phyloP scores from a whole-genome alignment of 2,329 filamentous ascomycete species.

The Lasiodiplodia gonubiensis region DNA sequence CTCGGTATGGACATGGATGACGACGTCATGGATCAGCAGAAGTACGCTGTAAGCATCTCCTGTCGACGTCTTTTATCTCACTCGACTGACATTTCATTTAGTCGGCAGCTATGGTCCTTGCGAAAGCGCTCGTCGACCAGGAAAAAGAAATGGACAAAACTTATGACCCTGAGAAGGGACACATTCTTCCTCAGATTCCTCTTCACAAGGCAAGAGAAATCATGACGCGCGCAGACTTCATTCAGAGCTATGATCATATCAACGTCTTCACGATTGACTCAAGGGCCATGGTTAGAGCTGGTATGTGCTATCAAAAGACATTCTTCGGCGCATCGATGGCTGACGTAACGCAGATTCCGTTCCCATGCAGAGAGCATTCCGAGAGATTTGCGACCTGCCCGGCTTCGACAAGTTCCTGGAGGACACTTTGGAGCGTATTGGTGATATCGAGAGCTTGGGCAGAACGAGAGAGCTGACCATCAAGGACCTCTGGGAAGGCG shows the following conservation, averaged over 20 bases:
- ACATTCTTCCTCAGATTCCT: constrained; percentile 75
- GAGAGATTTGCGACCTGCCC: constrained; percentile 75
- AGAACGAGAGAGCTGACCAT: constrained; percentile 93
- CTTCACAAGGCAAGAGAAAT: constrained; percentile 63
- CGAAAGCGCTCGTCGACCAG: constrained; percentile 85
- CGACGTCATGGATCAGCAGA: constrained; percentile 98
- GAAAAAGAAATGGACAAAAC: constrained; percentile 67
- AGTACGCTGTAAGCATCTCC: constrained; percentile 75
- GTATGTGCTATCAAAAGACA: background rate
- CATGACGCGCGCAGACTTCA: constrained; percentile 96
- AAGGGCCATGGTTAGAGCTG: constrained; percentile 80
- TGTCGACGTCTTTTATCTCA: background rate
- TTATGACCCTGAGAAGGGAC: constrained; percentile 70
- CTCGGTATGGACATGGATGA: constrained; percentile 83
- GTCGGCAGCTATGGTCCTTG: constrained; percentile 92
- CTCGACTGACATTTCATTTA: constrained; percentile 40
- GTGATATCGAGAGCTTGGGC: constrained; percentile 91
- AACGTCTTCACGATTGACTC: constrained; percentile 96
- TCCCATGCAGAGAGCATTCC: constrained; percentile 93
- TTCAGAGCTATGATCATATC: constrained; percentile 87
- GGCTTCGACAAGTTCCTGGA: constrained; percentile 85
- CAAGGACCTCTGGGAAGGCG: constrained; percentile 88
- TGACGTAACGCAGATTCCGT: constrained; percentile 68
- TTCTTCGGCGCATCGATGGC: background rate
- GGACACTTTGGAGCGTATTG: constrained; percentile 81